Percentiles rank a stretch among this genome's conserved stretches.
Conservation (phyloP, 345 rosid genomes). For the Excoecaria cochinchinensis region DNA sequence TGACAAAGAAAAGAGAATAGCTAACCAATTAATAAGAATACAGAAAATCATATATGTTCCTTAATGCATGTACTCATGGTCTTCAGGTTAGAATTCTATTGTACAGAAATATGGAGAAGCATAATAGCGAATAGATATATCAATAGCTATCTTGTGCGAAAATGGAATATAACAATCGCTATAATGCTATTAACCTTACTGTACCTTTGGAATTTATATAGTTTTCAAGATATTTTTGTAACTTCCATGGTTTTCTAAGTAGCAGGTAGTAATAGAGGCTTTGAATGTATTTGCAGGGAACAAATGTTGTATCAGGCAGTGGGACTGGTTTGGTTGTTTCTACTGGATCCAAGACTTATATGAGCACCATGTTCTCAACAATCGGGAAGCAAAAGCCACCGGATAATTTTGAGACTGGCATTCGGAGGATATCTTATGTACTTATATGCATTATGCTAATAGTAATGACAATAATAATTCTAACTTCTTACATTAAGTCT, state of each 20-base stretch:
- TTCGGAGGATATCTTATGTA: conserved; percentile 52
- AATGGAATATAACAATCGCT: neutral
- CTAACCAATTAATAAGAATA: neutral
- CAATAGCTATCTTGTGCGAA: neutral
- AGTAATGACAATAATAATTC: conserved; percentile 46
- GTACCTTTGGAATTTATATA: neutral
- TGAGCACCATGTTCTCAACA: conserved; percentile 59
- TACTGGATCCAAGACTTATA: conserved; percentile 64
- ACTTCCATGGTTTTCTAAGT: neutral
- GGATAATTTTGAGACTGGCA: conserved; percentile 54
- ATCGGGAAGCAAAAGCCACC: conserved; percentile 62
- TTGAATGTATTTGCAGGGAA: conserved; percentile 45
- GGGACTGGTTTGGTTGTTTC: conserved; percentile 69
- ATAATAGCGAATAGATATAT: neutral
- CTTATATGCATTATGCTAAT: conserved; percentile 59
- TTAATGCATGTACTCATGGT: neutral
- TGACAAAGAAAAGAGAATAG: neutral
- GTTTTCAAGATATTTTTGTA: neutral
- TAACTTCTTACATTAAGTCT: conserved; percentile 38
- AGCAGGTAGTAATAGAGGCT: neutral
- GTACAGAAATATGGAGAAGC: neutral
- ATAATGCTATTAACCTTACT: neutral
- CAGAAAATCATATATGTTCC: neutral
- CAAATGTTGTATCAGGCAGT: conserved; percentile 67
- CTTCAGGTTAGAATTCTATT: neutral